A percentile compares a stretch with the other conserved stretches of the same genome.
These are phyloP conservation scores for Russula dissimulans DNA, from an alignment of 768 basidiomycete genomes.

Conservation along the genomic window DNA sequence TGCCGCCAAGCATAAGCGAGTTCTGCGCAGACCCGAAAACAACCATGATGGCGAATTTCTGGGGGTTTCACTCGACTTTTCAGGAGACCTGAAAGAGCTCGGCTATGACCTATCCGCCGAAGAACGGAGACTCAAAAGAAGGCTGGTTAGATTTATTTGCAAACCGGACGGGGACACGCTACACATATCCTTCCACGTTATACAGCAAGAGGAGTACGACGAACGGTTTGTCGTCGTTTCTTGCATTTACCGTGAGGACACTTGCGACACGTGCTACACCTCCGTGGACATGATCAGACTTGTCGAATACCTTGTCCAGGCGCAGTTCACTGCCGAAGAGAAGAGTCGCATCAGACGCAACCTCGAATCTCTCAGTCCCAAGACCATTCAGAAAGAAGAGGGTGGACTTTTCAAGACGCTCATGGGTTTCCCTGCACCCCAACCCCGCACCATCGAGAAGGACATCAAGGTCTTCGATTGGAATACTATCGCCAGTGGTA, in stretches of 20 bases:
- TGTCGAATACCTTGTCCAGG: constrained; percentile 69
- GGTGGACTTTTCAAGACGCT: constrained; percentile 88
- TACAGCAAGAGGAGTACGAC: constrained; percentile 64
- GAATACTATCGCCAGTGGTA: constrained; percentile 56
- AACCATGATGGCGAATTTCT: constrained; percentile 32
- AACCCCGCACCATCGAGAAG: constrained; percentile 95
- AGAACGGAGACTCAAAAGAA: constrained; percentile 61
- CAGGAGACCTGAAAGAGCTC: constrained; percentile 46
- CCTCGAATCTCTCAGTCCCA: constrained; percentile 85
- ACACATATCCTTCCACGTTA: constrained; percentile 68
- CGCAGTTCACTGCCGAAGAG: constrained; percentile 84
- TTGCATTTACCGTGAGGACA: constrained; percentile 83
- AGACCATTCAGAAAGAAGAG: constrained; percentile 80
- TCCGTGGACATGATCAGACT: constrained; percentile 95
- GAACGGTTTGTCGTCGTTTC: constrained; percentile 79
- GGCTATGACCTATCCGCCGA: constrained; percentile 52
- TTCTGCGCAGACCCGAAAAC: constrained; percentile 21
- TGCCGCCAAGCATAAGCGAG: background rate
- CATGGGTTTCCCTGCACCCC: constrained; percentile 92
- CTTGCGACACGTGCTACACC: constrained; percentile 75
- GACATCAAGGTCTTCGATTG: constrained; percentile 86
- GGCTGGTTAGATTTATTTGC: constrained; percentile 81
- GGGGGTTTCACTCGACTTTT: constrained; percentile 51
- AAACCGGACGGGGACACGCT: constrained; percentile 69
- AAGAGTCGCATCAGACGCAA: constrained; percentile 95